Percentiles rank a stretch among this genome's conserved stretches.
Conservation (phyloP, 495 filamentous ascomycete species). For the Penicillium chermesinum region DNA sequence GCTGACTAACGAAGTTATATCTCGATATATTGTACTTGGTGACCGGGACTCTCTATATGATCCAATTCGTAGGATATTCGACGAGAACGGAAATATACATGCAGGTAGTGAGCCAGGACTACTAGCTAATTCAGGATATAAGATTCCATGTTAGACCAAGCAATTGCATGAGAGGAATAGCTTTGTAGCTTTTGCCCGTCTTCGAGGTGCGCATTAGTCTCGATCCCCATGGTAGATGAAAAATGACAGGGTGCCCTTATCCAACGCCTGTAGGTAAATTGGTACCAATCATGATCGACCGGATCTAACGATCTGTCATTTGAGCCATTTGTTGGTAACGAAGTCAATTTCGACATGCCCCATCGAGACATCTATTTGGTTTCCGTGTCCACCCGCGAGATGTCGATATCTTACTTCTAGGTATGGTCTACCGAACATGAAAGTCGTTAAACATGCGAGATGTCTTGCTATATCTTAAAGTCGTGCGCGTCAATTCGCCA, state of each 20-base stretch:
- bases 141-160: no score
- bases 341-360: slow-evolving; percentile 47
- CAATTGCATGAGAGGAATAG: no score
- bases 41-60: slow-evolving; percentile 57
- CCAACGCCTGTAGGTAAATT: slow-evolving; percentile 72
- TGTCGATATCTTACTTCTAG: slow-evolving; percentile 46
- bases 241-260: slow-evolving; percentile 68
- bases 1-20: slow-evolving; percentile 62
- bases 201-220: slow-evolving; percentile 46
- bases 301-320: slow-evolving; percentile 52
- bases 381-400: slow-evolving; percentile 56
- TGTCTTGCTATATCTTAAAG: slow-evolving; percentile 29
- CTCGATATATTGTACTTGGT: slow-evolving; percentile 57
- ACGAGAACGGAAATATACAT: slow-evolving; percentile 51
- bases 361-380: slow-evolving; percentile 53
- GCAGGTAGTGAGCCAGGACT: slow-evolving; percentile 50
- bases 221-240: slow-evolving; percentile 65
- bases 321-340: slow-evolving; percentile 47
- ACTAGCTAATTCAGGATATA: slow-evolving; percentile 18
- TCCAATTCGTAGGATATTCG: slow-evolving; percentile 54
- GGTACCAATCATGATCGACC: slow-evolving; percentile 44
- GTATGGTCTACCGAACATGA: slow-evolving; percentile 32
- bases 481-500: slow-evolving; percentile 11
- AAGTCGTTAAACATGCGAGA: slow-evolving; percentile 46
- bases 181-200: slow-evolving; percentile 45